Evolutionary conservation across 345 rosid species (phyloP), one percentile per base, ranked within the genome.

Genomic region (Populus alba): DNA sequence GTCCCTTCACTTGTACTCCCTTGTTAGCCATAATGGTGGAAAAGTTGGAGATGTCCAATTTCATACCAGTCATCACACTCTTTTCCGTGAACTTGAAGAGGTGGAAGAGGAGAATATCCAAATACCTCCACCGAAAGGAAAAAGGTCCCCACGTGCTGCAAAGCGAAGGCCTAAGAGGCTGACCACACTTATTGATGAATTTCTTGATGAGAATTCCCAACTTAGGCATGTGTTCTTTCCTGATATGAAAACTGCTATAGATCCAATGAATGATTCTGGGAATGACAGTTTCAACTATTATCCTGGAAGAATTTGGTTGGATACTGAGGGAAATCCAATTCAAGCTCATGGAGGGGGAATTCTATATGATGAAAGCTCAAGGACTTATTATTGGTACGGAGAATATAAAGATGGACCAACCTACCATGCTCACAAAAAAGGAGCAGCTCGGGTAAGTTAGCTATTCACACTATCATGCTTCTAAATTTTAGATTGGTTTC

Each of bases 271-370:
- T 82, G 91, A 84, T 45, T 72, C 81, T 75, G 88, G 87, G 29
- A 92, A 91, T 49, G 85, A 87, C 31, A 87, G 91, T 70, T 87
- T 74, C 55, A 77, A 88, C 84, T 93, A 85, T 81, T 74, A 82
- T 66, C 99, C 98, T 0, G 96, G 94, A 41, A 91, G 89, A 77
- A 86, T 91, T 83, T 95, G 99, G 99, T 79, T 91, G 88, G 99
- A 95, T 73, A 95, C 97, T 0, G 91, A 93, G 59, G 97, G 99
- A 61, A 89, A 86, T 74, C 98, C 97, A 45, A 93, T 95, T 78
- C 99, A 95, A 87, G 98, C 97, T 25, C 99, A 93, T 81, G 99
- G 98, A 62, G 98, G 97, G n/a, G 95, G 94, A 72, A 83, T 93
- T 71, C 72, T 95, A 6, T 90, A 79, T 29, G 95, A 95, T 55